Evolutionary conservation across 2,329 filamentous ascomycete species (phyloP), one percentile per base, ranked within the genome.

Genomic region (Cercospora zeina): DNA sequence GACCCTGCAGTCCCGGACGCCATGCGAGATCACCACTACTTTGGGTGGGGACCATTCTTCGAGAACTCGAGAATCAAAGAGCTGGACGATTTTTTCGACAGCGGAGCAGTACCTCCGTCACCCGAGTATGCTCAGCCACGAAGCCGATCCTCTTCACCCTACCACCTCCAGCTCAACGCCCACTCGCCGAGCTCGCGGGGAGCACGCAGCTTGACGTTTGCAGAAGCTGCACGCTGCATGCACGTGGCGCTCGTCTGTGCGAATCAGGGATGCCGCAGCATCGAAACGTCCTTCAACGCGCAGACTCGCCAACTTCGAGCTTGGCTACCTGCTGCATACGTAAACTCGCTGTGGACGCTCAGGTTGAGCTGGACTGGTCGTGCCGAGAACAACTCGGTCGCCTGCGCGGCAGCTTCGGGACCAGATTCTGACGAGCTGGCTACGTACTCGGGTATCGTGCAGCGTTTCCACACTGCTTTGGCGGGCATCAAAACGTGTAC

Each of bases 331-430:
- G 16, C 55, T 14, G 49, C 54, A 14, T 56, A 63, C 34, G 21
- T 65, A 8, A 62, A 65, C 14, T 62, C 55, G 4, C 54, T 67
- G 1, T 67, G 65, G 65, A 57, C 54, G 11, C 61, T 65, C 53
- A 61, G 59, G 8, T 31, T 62, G 27, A 59, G 60, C 55, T 67
- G 65, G 65, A 61, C 60, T 42, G 65, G 65, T 33, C 54, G 30
- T 14, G 31, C 54, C 1, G 49, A 58, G 34, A 42, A 62, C 47
- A 16, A 51, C 16, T 4, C 47, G 16, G 13, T 33, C 4, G 47
- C 30, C 10, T 21, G 39, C 27, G 54, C 57, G 13, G 31, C 24
- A 8, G 24, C 34, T 13, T 19, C 58, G 16, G 19, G 30, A 34
- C 24, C 19, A 8, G 39, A 31, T 21, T 50, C 31, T 4, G 11